Conservation (phyloP, 768 basidiomycete genomes). For the Boletus subcaerulescens region DNA sequence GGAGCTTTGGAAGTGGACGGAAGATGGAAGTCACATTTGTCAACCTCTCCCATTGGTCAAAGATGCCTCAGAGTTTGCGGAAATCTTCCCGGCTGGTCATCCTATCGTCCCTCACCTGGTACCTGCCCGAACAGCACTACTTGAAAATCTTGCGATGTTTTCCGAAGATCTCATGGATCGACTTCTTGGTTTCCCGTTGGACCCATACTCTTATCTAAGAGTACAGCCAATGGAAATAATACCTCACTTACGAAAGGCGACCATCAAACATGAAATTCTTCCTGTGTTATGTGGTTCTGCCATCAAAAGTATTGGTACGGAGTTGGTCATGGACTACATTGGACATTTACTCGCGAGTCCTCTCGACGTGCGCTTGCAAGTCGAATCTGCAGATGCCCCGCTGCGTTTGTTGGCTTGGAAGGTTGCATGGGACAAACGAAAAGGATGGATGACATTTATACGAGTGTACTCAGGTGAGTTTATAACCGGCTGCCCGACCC, state of each 20-base stretch:
- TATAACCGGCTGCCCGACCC: background rate
- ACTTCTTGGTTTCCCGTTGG: conserved; percentile 55
- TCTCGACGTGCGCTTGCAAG: conserved; percentile 54
- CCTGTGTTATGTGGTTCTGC: conserved; percentile 86
- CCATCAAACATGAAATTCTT: conserved; percentile 60
- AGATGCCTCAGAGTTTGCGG: conserved; percentile 40
- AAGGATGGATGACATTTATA: conserved; percentile 93
- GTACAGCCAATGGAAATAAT: conserved; percentile 53
- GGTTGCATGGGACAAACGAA: conserved; percentile 77
- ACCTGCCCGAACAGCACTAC: conserved; percentile 62
- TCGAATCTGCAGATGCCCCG: conserved; percentile 44
- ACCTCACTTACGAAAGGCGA: conserved; percentile 64
- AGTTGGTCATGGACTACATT: conserved; percentile 76
- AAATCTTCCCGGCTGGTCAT: conserved; percentile 54
- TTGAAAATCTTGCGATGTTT: conserved; percentile 79
- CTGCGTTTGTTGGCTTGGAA: conserved; percentile 81
- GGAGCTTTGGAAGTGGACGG: conserved; percentile 76
- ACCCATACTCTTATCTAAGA: conserved; percentile 63
- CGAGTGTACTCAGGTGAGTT: conserved; percentile 79
- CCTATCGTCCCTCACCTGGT: conserved; percentile 67
- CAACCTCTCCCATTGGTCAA: conserved; percentile 50
- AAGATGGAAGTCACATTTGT: conserved; percentile 43
- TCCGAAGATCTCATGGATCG: conserved; percentile 79
- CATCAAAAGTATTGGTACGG: conserved; percentile 75
- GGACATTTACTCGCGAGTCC: conserved; percentile 81